A percentile compares a stretch with the other conserved stretches of the same genome.
Conservation (phyloP, 2,329 filamentous ascomycete species). For the Scorias spongiosa region DNA sequence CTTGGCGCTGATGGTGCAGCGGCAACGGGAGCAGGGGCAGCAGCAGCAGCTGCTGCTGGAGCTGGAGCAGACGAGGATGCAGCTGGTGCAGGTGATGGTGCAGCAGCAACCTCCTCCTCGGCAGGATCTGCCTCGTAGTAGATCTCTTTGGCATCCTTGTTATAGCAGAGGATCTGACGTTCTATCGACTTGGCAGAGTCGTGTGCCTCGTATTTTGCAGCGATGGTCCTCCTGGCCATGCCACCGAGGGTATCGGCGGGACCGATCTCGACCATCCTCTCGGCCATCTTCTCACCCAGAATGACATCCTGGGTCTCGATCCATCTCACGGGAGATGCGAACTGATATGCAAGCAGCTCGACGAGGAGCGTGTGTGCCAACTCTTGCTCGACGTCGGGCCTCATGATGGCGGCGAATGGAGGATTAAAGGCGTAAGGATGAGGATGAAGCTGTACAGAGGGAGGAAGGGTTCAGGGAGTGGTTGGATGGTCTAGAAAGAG, state of each 20-base stretch:
- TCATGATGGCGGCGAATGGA: constrained; percentile 47
- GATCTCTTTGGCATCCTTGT: constrained; percentile 98
- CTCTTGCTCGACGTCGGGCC: constrained; percentile 98
- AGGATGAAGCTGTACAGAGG: constrained; percentile 4
- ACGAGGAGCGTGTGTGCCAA: constrained; percentile 95
- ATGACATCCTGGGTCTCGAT: constrained; percentile 99
- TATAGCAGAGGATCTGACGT: constrained; percentile 96
- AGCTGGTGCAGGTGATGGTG: constrained; percentile 35
- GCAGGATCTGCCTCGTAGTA: constrained; percentile 97
- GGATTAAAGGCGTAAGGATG: neutral
- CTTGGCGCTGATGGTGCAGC: constrained; percentile 47
- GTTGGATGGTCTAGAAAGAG: neutral
- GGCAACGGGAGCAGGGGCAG: constrained; percentile 38
- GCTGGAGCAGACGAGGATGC: constrained; percentile 29
- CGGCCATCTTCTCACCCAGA: constrained; percentile 84
- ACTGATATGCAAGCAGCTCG: constrained; percentile 97
- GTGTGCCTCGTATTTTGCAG: constrained; percentile 96
- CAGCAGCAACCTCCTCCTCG: constrained; percentile 60
- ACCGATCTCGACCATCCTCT: constrained; percentile 94
- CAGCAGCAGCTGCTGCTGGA: constrained; percentile 35
- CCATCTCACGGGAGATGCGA: constrained; percentile 97
- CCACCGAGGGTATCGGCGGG: constrained; percentile 92
- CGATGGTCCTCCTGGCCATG: constrained; percentile 91
- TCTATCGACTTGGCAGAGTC: constrained; percentile 94
- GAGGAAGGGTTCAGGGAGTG: constrained; percentile 1